Percentiles rank a stretch among this genome's conserved stretches.
phyloP scores from a whole-genome alignment of 2,329 filamentous ascomycete species.

The Pseudogymnoascus sp. region DNA sequence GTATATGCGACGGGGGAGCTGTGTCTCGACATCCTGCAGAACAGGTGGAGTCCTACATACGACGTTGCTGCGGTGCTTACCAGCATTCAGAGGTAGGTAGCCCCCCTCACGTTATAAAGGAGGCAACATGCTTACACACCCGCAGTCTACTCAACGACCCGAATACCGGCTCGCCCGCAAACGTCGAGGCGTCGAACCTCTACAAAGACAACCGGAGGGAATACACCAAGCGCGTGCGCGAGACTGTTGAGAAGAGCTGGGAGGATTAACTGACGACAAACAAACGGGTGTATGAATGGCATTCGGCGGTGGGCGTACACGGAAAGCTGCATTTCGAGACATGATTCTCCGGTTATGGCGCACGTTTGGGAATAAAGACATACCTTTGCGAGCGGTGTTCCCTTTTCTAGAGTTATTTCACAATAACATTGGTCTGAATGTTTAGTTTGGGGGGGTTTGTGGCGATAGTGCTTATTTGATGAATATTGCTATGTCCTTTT shows the following conservation, averaged over 20 bases:
- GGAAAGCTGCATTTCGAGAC: constrained; percentile 8
- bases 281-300: not conserved
- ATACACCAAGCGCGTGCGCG: constrained; percentile 87
- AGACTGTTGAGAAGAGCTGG: constrained; percentile 99
- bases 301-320: constrained; percentile 9
- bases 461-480: not conserved
- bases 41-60: constrained; percentile 97
- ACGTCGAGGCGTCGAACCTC: constrained; percentile 94
- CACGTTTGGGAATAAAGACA: constrained; percentile 6
- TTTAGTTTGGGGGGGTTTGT: not conserved
- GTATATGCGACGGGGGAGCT: constrained; percentile 96
- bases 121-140: not conserved
- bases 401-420: constrained; percentile 7
- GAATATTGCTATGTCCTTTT: not conserved
- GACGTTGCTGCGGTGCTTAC: constrained; percentile 96
- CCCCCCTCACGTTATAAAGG: not conserved
- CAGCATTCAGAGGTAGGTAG: constrained; percentile 84
- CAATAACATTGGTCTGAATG: constrained; percentile 4
- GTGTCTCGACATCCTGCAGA: constrained; percentile 93
- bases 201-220: constrained; percentile 98
- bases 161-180: constrained; percentile 95
- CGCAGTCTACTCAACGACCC: constrained; percentile 87
- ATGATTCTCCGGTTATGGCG: constrained; percentile 8
- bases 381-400: constrained; percentile 2
- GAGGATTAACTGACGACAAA: constrained; percentile 56